Conservation (phyloP, 805 yeast species). For the Schwanniomyces vanrijiae region DNA sequence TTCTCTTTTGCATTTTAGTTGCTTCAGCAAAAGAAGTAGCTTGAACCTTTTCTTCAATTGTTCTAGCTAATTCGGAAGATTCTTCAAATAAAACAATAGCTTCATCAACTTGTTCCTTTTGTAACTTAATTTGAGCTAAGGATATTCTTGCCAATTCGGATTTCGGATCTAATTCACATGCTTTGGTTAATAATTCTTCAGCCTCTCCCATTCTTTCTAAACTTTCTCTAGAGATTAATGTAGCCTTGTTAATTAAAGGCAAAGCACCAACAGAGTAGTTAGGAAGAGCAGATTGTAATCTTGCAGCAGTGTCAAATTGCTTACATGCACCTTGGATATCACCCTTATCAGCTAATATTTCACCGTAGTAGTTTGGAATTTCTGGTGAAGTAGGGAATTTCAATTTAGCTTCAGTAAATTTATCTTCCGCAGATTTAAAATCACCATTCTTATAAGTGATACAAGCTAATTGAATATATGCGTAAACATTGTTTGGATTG, state of each 20-base stretch:
- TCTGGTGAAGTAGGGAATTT: constrained; percentile 86
- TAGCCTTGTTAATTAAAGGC: constrained; percentile 88
- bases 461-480: constrained; percentile 92
- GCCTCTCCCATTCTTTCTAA: constrained; percentile 54
- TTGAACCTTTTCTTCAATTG: constrained; percentile 82
- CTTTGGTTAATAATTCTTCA: constrained; percentile 64
- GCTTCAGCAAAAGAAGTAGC: constrained; percentile 93
- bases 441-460: constrained; percentile 79
- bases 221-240: constrained; percentile 59
- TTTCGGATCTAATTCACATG: constrained; percentile 81
- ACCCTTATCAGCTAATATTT: constrained; percentile 80
- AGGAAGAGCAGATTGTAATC: constrained; percentile 71
- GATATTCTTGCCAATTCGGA: constrained; percentile 86
- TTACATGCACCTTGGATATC: constrained; percentile 69
- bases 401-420: constrained; percentile 67
- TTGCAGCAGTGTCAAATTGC: constrained; percentile 83
- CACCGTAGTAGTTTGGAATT: constrained; percentile 94
- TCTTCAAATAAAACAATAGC: constrained; percentile 82
- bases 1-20: constrained; percentile 80
- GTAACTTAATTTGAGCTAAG: constrained; percentile 89
- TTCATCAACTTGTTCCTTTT: constrained; percentile 76
- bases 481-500: constrained; percentile 74
- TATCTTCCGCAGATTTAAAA: constrained; percentile 56
- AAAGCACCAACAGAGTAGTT: constrained; percentile 80
- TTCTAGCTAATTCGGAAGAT: constrained; percentile 79